Evolutionary conservation across 2,329 filamentous ascomycete genomes (phyloP).

Genomic region (Diaporthe ampelina): DNA sequence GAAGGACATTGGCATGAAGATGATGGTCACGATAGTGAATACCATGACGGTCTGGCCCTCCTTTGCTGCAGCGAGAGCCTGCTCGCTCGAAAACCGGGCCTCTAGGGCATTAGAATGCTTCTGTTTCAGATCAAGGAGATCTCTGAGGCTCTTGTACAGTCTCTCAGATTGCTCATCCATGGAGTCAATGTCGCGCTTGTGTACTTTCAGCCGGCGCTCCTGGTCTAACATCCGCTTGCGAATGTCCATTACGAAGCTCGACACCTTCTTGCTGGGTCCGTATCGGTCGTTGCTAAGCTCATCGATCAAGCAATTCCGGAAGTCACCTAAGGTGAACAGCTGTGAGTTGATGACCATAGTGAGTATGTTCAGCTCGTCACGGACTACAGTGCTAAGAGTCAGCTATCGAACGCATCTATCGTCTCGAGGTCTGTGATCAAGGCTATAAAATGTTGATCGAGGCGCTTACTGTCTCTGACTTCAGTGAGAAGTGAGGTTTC

Average conservation of each 20-base stretch:
- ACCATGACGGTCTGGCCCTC: slow-evolving; percentile 60
- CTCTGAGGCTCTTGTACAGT: slow-evolving; percentile 71
- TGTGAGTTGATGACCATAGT: slow-evolving; percentile 66
- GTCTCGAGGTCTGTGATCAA: too few relatives aligned
- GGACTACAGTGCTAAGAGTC: slow-evolving; percentile 50
- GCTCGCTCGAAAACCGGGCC: slow-evolving; percentile 72
- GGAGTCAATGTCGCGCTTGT: slow-evolving; percentile 71
- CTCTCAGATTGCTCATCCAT: slow-evolving; percentile 75
- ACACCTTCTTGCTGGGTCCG: slow-evolving; percentile 49
- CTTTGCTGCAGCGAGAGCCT: slow-evolving; percentile 71
- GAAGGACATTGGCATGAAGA: slow-evolving; percentile 60
- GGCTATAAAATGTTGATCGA: fast-evolving
- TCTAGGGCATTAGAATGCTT: slow-evolving; percentile 78
- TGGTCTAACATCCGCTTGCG: slow-evolving; percentile 70
- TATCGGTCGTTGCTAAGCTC: slow-evolving; percentile 48
- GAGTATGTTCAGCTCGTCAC: slow-evolving; percentile 79
- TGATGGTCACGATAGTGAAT: slow-evolving; percentile 61
- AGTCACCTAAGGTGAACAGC: slow-evolving; percentile 59
- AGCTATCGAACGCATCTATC: not conserved
- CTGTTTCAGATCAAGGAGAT: slow-evolving; percentile 77
- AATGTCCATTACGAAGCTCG: slow-evolving; percentile 48
- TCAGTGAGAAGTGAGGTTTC: slow-evolving; percentile 74
- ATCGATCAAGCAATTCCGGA: slow-evolving; percentile 59
- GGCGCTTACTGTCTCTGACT: slow-evolving; percentile 68
- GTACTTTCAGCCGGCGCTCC: slow-evolving; percentile 68